These are phyloP conservation scores for Ophiostoma perfectum DNA, from an alignment of 2,329 filamentous ascomycete species.

Conservation along the genomic window DNA sequence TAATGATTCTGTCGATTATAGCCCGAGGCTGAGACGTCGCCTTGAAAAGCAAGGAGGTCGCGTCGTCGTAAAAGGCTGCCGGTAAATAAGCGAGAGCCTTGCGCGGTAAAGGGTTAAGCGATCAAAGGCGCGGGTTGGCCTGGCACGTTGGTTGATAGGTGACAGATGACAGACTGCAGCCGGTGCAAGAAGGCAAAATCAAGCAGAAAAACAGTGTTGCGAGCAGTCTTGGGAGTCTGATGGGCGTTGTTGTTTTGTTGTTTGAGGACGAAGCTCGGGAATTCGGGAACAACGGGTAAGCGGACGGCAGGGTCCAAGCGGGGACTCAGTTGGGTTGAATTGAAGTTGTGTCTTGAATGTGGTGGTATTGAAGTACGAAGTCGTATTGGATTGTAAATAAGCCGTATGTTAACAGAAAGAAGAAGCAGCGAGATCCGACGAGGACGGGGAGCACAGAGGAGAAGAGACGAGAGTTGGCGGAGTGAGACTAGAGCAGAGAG, in stretches of 20 bases:
- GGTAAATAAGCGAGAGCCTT: too few relatives aligned
- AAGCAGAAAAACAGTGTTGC: background rate
- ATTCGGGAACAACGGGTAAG: background rate
- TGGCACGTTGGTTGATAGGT: background rate
- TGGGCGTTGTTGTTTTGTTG: constrained; percentile 3
- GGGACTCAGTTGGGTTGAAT: background rate
- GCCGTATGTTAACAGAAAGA: too few relatives aligned
- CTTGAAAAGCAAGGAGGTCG: background rate
- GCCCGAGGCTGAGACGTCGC: background rate
- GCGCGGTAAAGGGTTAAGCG: too few relatives aligned
- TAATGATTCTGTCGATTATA: background rate
- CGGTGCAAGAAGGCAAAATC: background rate
- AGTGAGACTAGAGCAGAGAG: too few relatives aligned
- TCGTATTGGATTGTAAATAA: too few relatives aligned
- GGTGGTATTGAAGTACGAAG: background rate
- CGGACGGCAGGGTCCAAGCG: background rate
- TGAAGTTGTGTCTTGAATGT: background rate
- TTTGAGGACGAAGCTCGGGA: background rate
- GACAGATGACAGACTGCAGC: background rate
- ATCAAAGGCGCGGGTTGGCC: too few relatives aligned
- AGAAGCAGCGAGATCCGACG: too few relatives aligned
- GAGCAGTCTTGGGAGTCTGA: background rate
- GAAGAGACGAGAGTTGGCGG: too few relatives aligned
- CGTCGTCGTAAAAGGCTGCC: background rate
- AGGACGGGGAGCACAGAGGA: too few relatives aligned